Conservation (phyloP, 2,329 filamentous ascomycete species). For the Ophiognomonia clavigignenti-juglandacearum region DNA sequence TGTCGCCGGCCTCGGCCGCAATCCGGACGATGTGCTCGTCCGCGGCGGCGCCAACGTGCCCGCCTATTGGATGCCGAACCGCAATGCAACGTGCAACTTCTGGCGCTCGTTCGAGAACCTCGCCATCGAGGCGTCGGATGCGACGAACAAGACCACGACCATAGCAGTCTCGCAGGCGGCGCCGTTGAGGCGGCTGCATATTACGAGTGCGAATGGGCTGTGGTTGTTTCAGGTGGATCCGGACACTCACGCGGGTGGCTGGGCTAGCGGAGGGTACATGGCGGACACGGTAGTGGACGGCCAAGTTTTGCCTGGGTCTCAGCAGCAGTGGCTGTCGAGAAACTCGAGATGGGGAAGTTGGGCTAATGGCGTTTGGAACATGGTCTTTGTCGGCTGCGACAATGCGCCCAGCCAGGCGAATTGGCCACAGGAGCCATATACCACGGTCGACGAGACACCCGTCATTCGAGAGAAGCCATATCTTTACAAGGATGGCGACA, state of each 20-base stretch:
- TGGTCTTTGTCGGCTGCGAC: conserved; percentile 28
- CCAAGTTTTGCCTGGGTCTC: conserved; percentile 27
- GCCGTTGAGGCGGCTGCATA: conserved; percentile 26
- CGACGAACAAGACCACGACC: conserved; percentile 27
- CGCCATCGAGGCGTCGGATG: conserved; percentile 25
- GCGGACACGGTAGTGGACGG: conserved; percentile 27
- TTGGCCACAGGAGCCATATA: conserved; percentile 25
- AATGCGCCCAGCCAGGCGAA: conserved; percentile 23
- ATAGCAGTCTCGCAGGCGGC: conserved; percentile 30
- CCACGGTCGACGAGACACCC: conserved; percentile 25
- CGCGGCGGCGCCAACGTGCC: conserved; percentile 29
- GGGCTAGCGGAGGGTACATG: conserved; percentile 29
- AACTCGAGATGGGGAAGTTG: conserved; percentile 28
- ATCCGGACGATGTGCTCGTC: conserved; percentile 26
- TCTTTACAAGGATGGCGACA: conserved; percentile 19
- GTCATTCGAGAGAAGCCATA: conserved; percentile 29
- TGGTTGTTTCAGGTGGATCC: conserved; percentile 30
- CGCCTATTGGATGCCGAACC: conserved; percentile 29
- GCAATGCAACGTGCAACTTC: conserved; percentile 31
- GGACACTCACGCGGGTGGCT: conserved; percentile 25
- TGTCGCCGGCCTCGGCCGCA: conserved; percentile 25
- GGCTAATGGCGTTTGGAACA: conserved; percentile 30
- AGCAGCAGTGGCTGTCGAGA: conserved; percentile 30
- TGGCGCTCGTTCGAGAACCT: conserved; percentile 29
- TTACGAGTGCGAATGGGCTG: conserved; percentile 25